Base-by-base conservation (phyloP, 1,284 basidiomycete species). In the Kalmanozyma brasiliensis region DNA sequence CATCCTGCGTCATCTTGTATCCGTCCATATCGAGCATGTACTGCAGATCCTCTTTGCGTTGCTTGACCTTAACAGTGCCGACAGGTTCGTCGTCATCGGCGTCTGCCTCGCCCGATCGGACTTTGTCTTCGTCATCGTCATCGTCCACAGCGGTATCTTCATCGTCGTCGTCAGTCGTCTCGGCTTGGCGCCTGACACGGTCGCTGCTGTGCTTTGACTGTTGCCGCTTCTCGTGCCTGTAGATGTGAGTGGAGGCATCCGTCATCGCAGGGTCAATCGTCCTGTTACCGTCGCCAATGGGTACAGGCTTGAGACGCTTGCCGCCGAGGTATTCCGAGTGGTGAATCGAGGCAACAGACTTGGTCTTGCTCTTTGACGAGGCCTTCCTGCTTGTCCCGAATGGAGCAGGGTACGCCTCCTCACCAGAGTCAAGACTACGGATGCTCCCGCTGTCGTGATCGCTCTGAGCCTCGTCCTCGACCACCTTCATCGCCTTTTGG, bases 11-110 rank as follows among this genome's bases (percentile, higher is more conserved):
- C 66, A 81, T 64, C 53, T 81, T 80, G 73, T 81, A 81, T 10
- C 79, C 79, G 26, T 81, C 79, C 76, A 81, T 81, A 34, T 81
- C 79, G 38, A 81, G 70, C 69, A 79, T 76, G 38, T 73, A 74
- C 42, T 74, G 71, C 0, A 72, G 26, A 24, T 70, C 53, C 34
- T 73, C 55, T 30, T 73, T 58, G 26, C 49, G 38, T 20, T 63
- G 44, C 42, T 63, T 63, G 36, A 59, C 52, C 23, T 69, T 67
- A 49, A 62, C 49, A 5, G 60, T 22, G 8, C 55, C 68, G 7
- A 57, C 49, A 8, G 13, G 23, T 13, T 64, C 49, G 1, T 61
- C 58, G 26, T 58, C 64, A 32, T 34, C 43, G 17, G 34, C 47
- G 2, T 35, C 48, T 4, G 53, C 34, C 13, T 56, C 24, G 13